Percentiles rank a stretch among this genome's conserved stretches.
Conservation (phyloP, 208 protist genomes). For the Trypanosoma avium region DNA sequence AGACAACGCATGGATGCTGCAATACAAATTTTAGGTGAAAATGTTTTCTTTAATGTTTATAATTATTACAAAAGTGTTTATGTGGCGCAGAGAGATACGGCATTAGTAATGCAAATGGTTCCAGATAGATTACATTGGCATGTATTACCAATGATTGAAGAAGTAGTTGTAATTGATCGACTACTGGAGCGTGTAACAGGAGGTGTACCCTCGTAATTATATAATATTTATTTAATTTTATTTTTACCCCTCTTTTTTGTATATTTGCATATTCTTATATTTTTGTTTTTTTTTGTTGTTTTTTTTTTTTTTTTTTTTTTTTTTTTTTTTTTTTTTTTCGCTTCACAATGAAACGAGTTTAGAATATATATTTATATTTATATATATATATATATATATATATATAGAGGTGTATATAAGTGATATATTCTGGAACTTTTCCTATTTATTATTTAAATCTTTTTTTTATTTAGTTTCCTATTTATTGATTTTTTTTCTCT, state of each 20-base stretch:
- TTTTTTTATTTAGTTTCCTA: too few species aligned
- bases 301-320: not conserved
- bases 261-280: not conserved
- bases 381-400: too few species aligned
- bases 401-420: too few species aligned
- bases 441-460: too few species aligned
- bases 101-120: constrained; percentile 56
- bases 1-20: constrained; percentile 29
- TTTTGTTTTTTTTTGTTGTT: constrained; percentile 14
- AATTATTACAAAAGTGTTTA: constrained; percentile 59
- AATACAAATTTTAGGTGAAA: constrained; percentile 27
- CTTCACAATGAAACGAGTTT: too few species aligned
- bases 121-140: constrained; percentile 64
- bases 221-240: constrained; percentile 7
- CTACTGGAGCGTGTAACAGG: constrained; percentile 34
- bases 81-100: constrained; percentile 52
- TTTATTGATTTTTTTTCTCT: too few species aligned
- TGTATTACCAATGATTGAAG: constrained; percentile 68
- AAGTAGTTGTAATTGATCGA: constrained; percentile 74
- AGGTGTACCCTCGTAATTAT: not conserved
- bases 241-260: not conserved
- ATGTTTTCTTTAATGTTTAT: constrained; percentile 54
- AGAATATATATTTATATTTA: too few species aligned
- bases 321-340: not conserved
- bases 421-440: too few species aligned